Evolutionary conservation across 495 filamentous ascomycete genomes (phyloP).

Genomic region (Penicillium maclennaniae): DNA sequence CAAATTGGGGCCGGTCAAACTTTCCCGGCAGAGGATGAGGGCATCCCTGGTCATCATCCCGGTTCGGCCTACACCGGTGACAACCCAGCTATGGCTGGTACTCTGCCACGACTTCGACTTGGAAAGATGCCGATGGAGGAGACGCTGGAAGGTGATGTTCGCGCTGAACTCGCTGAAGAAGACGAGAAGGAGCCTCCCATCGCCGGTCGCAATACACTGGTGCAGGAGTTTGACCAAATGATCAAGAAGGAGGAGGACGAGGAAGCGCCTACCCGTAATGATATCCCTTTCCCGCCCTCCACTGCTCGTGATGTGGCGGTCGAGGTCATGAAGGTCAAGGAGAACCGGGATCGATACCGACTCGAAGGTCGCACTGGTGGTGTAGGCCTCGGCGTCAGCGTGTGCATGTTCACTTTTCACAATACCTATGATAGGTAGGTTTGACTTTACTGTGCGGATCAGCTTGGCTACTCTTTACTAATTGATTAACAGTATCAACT

Average conservation of each 20-base stretch:
- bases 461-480: conserved; percentile 11
- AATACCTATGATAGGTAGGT: conserved; percentile 85
- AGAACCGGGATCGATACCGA: conserved; percentile 83
- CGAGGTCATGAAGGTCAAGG: conserved; percentile 92
- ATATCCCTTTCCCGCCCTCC: conserved; percentile 81
- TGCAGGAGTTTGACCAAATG: conserved; percentile 74
- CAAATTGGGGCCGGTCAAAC: conserved; percentile 58
- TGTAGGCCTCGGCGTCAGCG: conserved; percentile 72
- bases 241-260: conserved; percentile 90
- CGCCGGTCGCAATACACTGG: conserved; percentile 59
- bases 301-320: conserved; percentile 83
- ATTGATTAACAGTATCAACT: conserved; percentile 63
- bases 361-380: conserved; percentile 79
- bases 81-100: conserved; percentile 50
- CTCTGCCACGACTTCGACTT: conserved; percentile 61
- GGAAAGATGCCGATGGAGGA: conserved; percentile 77
- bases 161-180: conserved; percentile 75
- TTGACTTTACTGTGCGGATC: neutral
- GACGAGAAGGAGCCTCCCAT: conserved; percentile 66
- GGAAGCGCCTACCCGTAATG: conserved; percentile 70
- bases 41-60: conserved; percentile 86
- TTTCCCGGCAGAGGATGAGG: conserved; percentile 78
- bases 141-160: conserved; percentile 73
- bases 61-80: conserved; percentile 75
- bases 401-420: conserved; percentile 96